A percentile compares a stretch with the other conserved stretches of the same genome.
phyloP scores from a whole-genome alignment of 352 stramenopile species.

The Peronospora tabacina region DNA sequence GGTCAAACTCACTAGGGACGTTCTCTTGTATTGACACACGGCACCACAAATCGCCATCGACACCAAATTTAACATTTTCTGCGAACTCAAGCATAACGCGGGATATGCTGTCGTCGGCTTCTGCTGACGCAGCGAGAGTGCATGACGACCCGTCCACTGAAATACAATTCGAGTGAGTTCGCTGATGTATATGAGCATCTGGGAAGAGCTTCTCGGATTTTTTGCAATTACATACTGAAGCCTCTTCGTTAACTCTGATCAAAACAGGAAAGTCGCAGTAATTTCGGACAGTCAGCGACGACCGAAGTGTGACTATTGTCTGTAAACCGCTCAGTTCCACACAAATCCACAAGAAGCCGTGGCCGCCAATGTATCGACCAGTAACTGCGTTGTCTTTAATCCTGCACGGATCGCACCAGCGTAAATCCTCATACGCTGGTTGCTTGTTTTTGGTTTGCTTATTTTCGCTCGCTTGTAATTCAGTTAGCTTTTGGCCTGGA shows the following conservation, averaged over 20 bases:
- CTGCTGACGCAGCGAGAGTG: conserved; percentile 8
- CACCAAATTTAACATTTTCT: conserved; percentile 22
- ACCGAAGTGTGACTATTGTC: conserved; percentile 50
- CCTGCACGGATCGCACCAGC: conserved; percentile 59
- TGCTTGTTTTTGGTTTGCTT: background rate
- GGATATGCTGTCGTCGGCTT: conserved; percentile 1
- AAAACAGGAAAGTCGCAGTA: conserved; percentile 34
- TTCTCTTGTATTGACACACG: conserved; percentile 12
- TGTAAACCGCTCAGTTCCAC: conserved; percentile 51
- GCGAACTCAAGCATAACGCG: conserved; percentile 33
- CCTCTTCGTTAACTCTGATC: conserved; percentile 28
- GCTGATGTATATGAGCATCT: background rate
- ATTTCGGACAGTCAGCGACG: conserved; percentile 39
- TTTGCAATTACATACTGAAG: conserved; percentile 5
- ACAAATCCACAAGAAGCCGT: conserved; percentile 62
- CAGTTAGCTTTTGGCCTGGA: background rate
- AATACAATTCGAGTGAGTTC: conserved; percentile 26
- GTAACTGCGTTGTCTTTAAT: conserved; percentile 55
- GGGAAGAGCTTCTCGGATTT: conserved; percentile 10
- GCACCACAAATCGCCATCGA: conserved; percentile 29
- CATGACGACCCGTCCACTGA: conserved; percentile 26
- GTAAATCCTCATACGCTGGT: conserved; percentile 11
- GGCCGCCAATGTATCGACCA: conserved; percentile 40
- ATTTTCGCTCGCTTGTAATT: background rate
- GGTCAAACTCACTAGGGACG: conserved; percentile 41